Evolutionary conservation across 164 flowering plant species (phyloP).

Genomic region (Stephania cephalantha): DNA sequence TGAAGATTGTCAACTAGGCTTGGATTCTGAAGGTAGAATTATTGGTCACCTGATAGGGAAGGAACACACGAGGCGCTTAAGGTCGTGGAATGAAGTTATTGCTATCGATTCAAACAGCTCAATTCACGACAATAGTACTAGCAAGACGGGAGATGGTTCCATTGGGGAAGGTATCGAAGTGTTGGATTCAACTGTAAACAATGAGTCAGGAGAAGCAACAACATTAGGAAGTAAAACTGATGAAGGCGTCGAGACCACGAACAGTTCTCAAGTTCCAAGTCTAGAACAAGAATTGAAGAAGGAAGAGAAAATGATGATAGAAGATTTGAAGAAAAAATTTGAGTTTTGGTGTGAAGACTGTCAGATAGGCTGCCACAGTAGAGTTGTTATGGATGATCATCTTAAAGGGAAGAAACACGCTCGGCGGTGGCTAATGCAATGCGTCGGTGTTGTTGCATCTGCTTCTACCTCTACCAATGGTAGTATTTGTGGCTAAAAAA

Average conservation of each 20-base stretch:
- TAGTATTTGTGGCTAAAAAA: background rate
- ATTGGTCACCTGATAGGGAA: conserved; percentile 13
- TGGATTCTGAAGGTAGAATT: conserved; percentile 7
- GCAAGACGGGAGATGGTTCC: too few species aligned
- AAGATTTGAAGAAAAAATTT: conserved; percentile 5
- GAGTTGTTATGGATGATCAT: conserved; percentile 13
- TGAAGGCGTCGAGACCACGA: background rate
- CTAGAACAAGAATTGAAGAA: background rate
- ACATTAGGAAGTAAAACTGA: background rate
- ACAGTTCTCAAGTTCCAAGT: background rate
- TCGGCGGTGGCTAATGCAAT: background rate
- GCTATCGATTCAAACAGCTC: too few species aligned
- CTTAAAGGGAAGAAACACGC: conserved; percentile 21
- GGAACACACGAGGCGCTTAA: conserved; percentile 12
- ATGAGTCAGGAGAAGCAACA: background rate
- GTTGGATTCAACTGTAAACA: background rate
- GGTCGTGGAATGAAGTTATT: background rate
- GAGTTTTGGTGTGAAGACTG: conserved; percentile 21
- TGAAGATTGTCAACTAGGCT: conserved; percentile 15
- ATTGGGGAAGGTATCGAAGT: too few species aligned
- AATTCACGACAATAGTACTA: too few species aligned
- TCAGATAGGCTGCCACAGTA: conserved; percentile 9
- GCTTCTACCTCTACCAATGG: background rate
- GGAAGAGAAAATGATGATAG: background rate
- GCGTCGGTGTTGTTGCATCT: background rate